Conservation (phyloP, 139 green algal genomes). For the Chlorella sp. region DNA sequence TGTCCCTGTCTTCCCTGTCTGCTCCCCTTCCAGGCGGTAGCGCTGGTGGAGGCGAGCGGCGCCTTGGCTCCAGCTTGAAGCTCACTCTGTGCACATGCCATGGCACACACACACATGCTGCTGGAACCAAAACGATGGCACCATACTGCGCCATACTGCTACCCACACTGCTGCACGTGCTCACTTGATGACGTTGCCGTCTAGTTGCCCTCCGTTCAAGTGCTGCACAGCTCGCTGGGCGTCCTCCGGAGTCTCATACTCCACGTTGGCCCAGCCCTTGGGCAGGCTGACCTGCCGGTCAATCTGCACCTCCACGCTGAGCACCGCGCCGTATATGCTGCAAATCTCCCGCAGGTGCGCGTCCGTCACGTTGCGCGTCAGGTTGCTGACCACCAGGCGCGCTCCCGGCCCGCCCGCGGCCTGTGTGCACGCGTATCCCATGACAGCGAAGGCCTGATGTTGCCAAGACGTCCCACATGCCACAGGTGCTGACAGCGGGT, state of each 20-base stretch:
- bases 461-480: no score
- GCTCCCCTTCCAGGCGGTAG: no score
- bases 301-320: conserved; percentile 48
- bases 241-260: conserved; percentile 50
- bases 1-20: no score
- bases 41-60: neutral
- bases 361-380: conserved; percentile 78
- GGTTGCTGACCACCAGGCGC: conserved; percentile 67
- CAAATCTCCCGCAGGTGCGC: conserved; percentile 84
- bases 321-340: conserved; percentile 50
- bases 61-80: neutral
- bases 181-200: conserved; percentile 65
- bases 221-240: conserved; percentile 67
- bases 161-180: no score
- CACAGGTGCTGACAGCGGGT: no score
- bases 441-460: no score
- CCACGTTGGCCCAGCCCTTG: conserved; percentile 77
- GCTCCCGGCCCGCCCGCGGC: no score
- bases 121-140: no score
- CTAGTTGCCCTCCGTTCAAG: conserved; percentile 83
- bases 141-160: no score
- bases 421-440: no score
- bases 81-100: no score
- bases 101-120: no score
- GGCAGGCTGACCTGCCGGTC: conserved; percentile 66